Conservation (phyloP, 2,329 filamentous ascomycete genomes). For the Colletotrichum truncatum region DNA sequence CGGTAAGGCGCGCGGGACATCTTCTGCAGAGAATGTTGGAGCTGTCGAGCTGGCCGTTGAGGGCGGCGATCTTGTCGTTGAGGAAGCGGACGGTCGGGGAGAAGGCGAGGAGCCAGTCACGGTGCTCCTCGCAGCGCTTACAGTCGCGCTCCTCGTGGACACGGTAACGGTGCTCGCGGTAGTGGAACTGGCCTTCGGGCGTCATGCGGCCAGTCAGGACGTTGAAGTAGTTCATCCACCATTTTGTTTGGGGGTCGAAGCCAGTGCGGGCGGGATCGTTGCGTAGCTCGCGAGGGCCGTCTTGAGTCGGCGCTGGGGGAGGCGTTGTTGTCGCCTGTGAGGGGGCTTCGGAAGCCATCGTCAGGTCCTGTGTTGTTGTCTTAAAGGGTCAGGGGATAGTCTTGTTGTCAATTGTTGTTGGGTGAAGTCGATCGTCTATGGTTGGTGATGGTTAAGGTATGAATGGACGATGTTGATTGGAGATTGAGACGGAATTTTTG, state of each 20-base stretch:
- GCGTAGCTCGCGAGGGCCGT: constrained; percentile 47
- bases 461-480: background rate
- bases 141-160: constrained; percentile 82
- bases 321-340: constrained; percentile 23
- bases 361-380: background rate
- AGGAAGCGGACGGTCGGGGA: constrained; percentile 90
- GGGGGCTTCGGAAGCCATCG: constrained; percentile 7
- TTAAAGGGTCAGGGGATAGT: background rate
- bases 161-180: constrained; percentile 79
- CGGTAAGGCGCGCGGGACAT: constrained; percentile 70
- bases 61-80: constrained; percentile 78
- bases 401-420: background rate
- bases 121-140: constrained; percentile 80
- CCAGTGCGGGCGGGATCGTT: constrained; percentile 71
- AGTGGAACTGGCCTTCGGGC: constrained; percentile 74
- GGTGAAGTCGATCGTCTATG: background rate
- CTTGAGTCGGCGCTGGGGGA: constrained; percentile 2
- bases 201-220: constrained; percentile 80
- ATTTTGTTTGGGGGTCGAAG: constrained; percentile 67
- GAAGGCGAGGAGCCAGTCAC: constrained; percentile 85
- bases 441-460: background rate
- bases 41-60: constrained; percentile 79
- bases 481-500: constrained; percentile 24
- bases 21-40: constrained; percentile 84
- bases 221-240: constrained; percentile 88